Evolutionary conservation across 2,329 filamentous ascomycete species (phyloP), one percentile per base, ranked within the genome.

Genomic region (Fusarium avenaceum): DNA sequence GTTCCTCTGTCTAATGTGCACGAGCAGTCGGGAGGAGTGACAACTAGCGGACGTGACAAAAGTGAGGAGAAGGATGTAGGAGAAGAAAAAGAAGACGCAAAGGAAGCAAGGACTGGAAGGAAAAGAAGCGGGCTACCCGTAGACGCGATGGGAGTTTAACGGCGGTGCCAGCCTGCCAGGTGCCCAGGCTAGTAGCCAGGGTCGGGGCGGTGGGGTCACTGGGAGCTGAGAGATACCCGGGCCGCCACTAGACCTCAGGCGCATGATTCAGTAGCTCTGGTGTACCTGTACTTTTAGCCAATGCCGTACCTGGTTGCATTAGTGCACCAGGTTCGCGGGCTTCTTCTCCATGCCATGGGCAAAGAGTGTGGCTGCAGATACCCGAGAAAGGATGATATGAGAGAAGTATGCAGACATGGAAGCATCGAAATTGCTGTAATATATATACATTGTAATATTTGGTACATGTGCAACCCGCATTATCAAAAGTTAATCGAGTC

Each of bases 81-180:
- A 54, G 50, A 54, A 47, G 50, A 48, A 65, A 64, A 64, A 64
- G 61, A 64, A 64, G 59, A 59, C 24, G 43, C 60, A 54, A 51
- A 44, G 47, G 57, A 65, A 46, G 57, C 39, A 71, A 62, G 49
- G 55, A 24, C 24, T 24, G 24, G 24, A 57, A 66, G 48, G 55
- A 69, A 58, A 71, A 72, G 65, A 64, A 70, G 70, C 65, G 63
- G 69, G 70, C 72, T 74, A 45, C 52, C 30, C 45, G 33, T 51
- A 49, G 74, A 70, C 74, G 75, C 75, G 72, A 72, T 68, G 67
- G 60, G 61, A 64, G 69, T 72, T 63, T 64, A 65, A 65, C 62
- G 62, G 74, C 71, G 66, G 62, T 62, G 67, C 64, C 53, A 68
- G 26, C 26, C 26, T 28, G 26, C 26, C 28, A 30, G 70, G 70